phyloP scores from a whole-genome alignment of 2,329 filamentous ascomycete species.

The Trichophyton schoenleinii region DNA sequence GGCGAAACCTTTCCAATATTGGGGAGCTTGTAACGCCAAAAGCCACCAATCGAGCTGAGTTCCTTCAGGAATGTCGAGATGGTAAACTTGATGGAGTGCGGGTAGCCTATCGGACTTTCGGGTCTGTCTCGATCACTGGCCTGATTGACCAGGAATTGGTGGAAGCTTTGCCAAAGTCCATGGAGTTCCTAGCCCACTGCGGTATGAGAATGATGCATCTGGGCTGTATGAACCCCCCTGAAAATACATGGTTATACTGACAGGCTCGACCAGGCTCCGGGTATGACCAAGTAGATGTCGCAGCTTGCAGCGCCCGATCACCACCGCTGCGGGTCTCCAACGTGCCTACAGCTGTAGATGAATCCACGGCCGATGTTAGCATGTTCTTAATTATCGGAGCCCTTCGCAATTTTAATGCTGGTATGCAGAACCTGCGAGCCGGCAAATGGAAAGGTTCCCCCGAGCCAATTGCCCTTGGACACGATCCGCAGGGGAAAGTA shows the following conservation, averaged over 20 bases:
- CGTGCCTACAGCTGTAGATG: conserved; percentile 66
- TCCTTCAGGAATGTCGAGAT: conserved; percentile 54
- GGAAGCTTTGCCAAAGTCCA: conserved; percentile 30
- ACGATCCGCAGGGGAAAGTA: conserved; percentile 66
- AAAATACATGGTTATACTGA: neutral
- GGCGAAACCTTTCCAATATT: conserved; percentile 27
- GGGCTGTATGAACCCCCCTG: neutral
- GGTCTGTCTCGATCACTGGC: conserved; percentile 53
- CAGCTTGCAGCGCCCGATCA: conserved; percentile 53
- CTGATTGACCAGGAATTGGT: conserved; percentile 59
- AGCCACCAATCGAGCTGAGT: conserved; percentile 51
- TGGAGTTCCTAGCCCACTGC: conserved; percentile 29
- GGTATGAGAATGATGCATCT: conserved; percentile 19
- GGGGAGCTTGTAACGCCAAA: conserved; percentile 54
- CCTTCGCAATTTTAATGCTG: conserved; percentile 57
- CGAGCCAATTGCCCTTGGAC: conserved; percentile 46
- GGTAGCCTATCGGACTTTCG: conserved; percentile 60
- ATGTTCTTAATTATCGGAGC: conserved; percentile 74
- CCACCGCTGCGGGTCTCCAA: conserved; percentile 59
- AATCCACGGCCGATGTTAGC: conserved; percentile 68
- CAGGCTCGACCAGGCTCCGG: conserved; percentile 48
- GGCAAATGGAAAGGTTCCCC: conserved; percentile 54
- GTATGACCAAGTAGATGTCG: conserved; percentile 69
- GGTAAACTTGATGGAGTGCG: conserved; percentile 54
- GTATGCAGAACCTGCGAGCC: conserved; percentile 52